Evolutionary conservation across 352 stramenopile species (phyloP).

Genomic region (Phytophthora agathidicida): DNA sequence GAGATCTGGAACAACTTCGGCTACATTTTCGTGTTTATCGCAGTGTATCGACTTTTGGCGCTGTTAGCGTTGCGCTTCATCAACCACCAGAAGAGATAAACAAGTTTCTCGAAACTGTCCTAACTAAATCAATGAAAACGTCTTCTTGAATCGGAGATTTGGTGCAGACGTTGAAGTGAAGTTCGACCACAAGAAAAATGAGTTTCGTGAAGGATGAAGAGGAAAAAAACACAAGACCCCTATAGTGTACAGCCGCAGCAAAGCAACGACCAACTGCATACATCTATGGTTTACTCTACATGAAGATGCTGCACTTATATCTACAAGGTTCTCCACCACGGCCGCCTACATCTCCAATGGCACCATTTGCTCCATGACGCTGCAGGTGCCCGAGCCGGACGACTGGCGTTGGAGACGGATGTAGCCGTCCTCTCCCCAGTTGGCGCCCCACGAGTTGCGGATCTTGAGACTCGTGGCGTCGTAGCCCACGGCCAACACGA

Average conservation of each 20-base stretch:
- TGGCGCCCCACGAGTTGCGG: slow-evolving; percentile 96
- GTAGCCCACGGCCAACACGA: slow-evolving; percentile 95
- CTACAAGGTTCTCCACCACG: no score
- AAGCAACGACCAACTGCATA: no score
- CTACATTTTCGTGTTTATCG: slow-evolving; percentile 33
- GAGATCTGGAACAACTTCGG: slow-evolving; percentile 39
- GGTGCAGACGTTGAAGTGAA: no score
- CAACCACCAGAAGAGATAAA: slow-evolving; percentile 53
- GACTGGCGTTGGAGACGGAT: slow-evolving; percentile 87
- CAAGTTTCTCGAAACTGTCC: no score
- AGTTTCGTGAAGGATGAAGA: no score
- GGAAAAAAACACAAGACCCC: no score
- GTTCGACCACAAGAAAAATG: no score
- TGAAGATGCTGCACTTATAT: no score
- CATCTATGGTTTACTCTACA: no score
- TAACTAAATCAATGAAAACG: no score
- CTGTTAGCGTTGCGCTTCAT: slow-evolving; percentile 44
- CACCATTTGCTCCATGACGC: slow-evolving; percentile 54
- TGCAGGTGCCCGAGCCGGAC: slow-evolving; percentile 44
- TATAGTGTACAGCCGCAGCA: no score
- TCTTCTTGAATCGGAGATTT: no score
- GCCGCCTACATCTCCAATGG: slow-evolving; percentile 43
- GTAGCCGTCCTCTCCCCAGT: slow-evolving; percentile 93
- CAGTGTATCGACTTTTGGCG: slow-evolving; percentile 32
- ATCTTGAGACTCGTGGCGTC: slow-evolving; percentile 88